Percentiles rank a stretch among this genome's conserved stretches.
These are phyloP conservation scores for Tylopilus rubrobrunneus DNA, from an alignment of 768 basidiomycete species.

Conservation along the genomic window DNA sequence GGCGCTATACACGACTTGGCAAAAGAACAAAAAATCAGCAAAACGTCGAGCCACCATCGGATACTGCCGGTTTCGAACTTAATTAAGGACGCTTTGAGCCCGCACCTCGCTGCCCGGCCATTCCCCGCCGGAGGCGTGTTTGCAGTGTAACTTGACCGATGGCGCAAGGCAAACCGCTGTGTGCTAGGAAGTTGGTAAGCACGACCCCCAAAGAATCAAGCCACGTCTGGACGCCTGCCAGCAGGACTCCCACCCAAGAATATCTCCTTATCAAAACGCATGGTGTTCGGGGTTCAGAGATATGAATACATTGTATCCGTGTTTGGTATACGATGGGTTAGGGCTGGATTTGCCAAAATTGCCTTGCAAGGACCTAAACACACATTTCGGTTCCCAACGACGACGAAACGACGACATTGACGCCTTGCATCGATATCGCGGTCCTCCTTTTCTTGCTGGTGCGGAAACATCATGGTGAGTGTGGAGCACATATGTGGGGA, in stretches of 20 bases:
- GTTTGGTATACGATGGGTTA: constrained; percentile 14
- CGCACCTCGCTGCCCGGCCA: neutral
- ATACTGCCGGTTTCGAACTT: too few species aligned
- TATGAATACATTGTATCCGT: constrained; percentile 4
- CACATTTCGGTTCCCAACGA: neutral
- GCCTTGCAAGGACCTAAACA: constrained; percentile 4
- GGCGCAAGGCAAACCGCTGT: neutral
- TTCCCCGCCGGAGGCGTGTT: too few species aligned
- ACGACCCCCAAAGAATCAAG: neutral
- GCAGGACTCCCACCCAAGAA: constrained; percentile 10
- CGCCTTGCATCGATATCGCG: neutral
- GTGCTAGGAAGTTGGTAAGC: constrained; percentile 1
- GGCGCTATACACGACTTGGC: neutral
- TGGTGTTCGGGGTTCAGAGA: neutral
- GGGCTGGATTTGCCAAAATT: constrained; percentile 12
- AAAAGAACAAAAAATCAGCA: neutral
- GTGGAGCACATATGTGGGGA: neutral
- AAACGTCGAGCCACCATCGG: neutral
- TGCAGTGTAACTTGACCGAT: neutral
- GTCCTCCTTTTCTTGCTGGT: neutral
- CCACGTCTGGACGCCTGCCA: neutral
- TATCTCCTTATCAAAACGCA: constrained; percentile 20
- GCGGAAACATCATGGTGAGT: neutral
- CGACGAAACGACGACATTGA: neutral
- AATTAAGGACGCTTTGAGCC: neutral